Evolutionary conservation across 2,329 filamentous ascomycete species (phyloP), one percentile per base, ranked within the genome.

Genomic region (Botrytis porri): DNA sequence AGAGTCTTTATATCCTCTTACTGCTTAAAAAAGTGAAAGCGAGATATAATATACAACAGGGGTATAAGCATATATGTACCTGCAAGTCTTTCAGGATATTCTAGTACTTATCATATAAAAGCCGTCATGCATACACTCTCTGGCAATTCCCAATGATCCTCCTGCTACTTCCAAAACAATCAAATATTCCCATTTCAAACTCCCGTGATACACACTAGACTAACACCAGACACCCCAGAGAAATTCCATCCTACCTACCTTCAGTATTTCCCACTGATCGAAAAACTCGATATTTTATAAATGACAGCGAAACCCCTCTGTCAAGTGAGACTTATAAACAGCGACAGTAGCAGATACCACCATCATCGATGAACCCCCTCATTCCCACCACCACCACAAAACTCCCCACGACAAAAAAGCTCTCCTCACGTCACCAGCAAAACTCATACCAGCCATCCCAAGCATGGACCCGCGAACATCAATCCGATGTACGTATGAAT

Each of bases 241-340:
- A 54, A 16, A 54, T 0, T 3, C 1, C 5, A 54, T 16, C 25
- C 10, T 16, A 7, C 25, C 0, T 12, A 25, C 8, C 45, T 9
- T 45, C 8, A 22, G 1, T 25, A 2, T 51, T 16, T n/a, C 25
- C 2, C 2, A 16, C 3, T 54, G 1, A 14, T n/a, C 10, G 4
- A 1, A 16, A 6, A 16, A n/a, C 14, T 3, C 0, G 16, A n/a
- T 51, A 0, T 54, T 16, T 29, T 0, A 29, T n/a, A 16, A 29
- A 3, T 7, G 12, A 29, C 3, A 54, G 12, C 51, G 8, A 54
- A 5, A n/a, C 10, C 22, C 22, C 25, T 25, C 4, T 22, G 1
- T 25, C 48, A 51, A 51, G 48, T 10, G 3, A 51, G 25, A 14
- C 5, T n/a, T 54, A 54, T 16, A 12, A 29, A 54, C 14, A 16